Evolutionary conservation across 2,329 filamentous ascomycete species (phyloP), one percentile per base, ranked within the genome.

Genomic region (Penicillium sp.): DNA sequence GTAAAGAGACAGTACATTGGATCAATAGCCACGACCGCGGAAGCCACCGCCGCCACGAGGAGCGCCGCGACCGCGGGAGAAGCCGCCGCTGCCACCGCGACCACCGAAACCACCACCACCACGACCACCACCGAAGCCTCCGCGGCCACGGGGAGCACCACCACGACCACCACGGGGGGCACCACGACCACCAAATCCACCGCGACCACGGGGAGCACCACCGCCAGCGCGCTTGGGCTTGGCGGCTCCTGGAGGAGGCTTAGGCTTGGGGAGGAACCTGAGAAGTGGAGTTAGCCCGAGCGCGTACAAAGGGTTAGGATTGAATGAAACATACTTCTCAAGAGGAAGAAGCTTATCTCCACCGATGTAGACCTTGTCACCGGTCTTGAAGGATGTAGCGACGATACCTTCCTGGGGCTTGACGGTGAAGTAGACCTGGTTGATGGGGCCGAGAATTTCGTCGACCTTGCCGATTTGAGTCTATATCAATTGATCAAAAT

Each of bases 351-450:
- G 83, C 80, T 96, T 99, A 77, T 97, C 93, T 66, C 85, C 82
- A 63, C 86, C 88, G 67, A 97, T 95, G 79, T 85, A 99, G 76
- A 99, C 95, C 77, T 95, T 95, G 80, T 97, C 93, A 69, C 93
- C 93, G 56, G 85, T 76, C 79, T 96, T 95, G 84, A 97, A 99
- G 34, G 88, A 93, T 52, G 85, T 83, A 55, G 93, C 90, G 73
- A 95, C 88, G 71, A 99, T 97, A 64, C 93, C 93, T 71, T 97
- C 92, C 70, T 89, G 85, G 46, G 92, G 91, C 78, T 97, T 97
- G 74, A 99, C 87, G 65, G 92, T 97, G 80, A 99, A 99, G 79
- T 87, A 95, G 65, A 97, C 89, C 75, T 96, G 87, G 80, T 95
- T 97, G 74, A 99, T 88, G 57, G 93, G 92, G 50, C 93, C 93